Evolutionary conservation across 768 basidiomycete genomes (phyloP), one percentile per base, ranked within the genome.

Genomic region (Tylopilus intermedius): DNA sequence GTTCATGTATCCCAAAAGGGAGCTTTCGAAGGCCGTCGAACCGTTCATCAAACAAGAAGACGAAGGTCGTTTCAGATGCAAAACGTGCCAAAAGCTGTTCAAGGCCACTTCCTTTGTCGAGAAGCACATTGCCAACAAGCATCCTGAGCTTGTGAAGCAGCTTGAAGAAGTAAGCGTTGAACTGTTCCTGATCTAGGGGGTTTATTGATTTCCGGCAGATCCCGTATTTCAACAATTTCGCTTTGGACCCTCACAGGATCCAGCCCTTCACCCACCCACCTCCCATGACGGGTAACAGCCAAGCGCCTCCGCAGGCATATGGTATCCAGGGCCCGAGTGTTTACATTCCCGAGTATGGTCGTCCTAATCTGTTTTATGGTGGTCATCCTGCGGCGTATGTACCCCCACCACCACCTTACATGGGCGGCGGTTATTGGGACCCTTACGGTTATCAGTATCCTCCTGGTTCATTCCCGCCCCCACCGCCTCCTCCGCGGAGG

Each of bases 71-170:
- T 98, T 90, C 74, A 80, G 96, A 58, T 99, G 96, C 75, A 95
- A 91, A 75, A 86, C 85, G 27, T 99, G 96, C 71, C 86, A 85
- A 71, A 99, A 99, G 74, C 78, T 98, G 21, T 99, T 99, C 84
- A 94, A 94, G 69, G 96, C 94, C 4, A 88, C 90, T 32, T 84
- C 94, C 24, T 99, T 97, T 71, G 90, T 98, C 45, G 92, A 95
- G 73, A 98, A 98, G 76, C 96, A 99, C 67, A 86, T 99, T 55
- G 81, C 86, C 11, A 92, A 94, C 68, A 98, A 98, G 68, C 96
- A 99, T 67, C 75, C 87, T 10, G 90, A 96, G 55, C 74, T 91
- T 14, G 80, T 94, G 53, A 88, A 86, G 59, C 73, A 78, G 47
- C 80, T 97, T 15, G 91, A 94, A 39, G 88, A 94, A 63, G 95